Evolutionary conservation across 2,329 filamentous ascomycete species (phyloP).

Genomic region (Neofusicoccum laricinum): DNA sequence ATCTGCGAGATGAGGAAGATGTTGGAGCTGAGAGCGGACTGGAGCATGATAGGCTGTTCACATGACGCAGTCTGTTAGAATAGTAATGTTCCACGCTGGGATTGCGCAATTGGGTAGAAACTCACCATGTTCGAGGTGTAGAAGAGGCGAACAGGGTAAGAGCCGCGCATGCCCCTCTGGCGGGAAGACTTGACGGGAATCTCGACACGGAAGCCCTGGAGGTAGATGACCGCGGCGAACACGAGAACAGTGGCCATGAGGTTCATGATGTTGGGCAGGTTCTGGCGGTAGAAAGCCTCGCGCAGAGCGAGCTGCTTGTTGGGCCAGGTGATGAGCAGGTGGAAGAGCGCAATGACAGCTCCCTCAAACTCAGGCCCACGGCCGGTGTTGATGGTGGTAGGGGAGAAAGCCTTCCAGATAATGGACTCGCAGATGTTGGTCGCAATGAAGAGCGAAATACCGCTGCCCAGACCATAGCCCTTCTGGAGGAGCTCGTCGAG

Average conservation of each 20-base stretch:
- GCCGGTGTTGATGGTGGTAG: conserved; percentile 98
- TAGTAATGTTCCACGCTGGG: neutral
- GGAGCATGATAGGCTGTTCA: conserved; percentile 86
- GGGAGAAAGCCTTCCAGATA: conserved; percentile 99
- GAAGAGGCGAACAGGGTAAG: conserved; percentile 97
- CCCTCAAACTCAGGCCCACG: conserved; percentile 99
- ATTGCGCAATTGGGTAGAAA: neutral
- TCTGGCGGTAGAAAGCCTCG: conserved; percentile 99
- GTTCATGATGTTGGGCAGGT: conserved; percentile 99
- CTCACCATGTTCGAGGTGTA: conserved; percentile 95
- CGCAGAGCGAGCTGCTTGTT: conserved; percentile 98
- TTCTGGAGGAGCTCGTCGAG: conserved; percentile 99
- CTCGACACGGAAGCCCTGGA: conserved; percentile 98
- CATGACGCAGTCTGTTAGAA: neutral
- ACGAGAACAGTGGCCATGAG: conserved; percentile 87
- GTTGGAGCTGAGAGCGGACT: conserved; percentile 97
- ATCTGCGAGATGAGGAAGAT: conserved; percentile 99
- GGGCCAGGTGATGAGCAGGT: conserved; percentile 96
- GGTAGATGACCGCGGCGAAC: conserved; percentile 98
- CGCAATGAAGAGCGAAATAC: conserved; percentile 98
- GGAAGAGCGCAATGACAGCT: conserved; percentile 95
- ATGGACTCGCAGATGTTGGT: conserved; percentile 99
- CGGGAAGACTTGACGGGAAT: conserved; percentile 99
- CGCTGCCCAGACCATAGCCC: conserved; percentile 96
- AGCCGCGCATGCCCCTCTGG: conserved; percentile 97